phyloP scores from a whole-genome alignment of 2,329 filamentous ascomycete genomes.

The Cordyceps tenuipes region DNA sequence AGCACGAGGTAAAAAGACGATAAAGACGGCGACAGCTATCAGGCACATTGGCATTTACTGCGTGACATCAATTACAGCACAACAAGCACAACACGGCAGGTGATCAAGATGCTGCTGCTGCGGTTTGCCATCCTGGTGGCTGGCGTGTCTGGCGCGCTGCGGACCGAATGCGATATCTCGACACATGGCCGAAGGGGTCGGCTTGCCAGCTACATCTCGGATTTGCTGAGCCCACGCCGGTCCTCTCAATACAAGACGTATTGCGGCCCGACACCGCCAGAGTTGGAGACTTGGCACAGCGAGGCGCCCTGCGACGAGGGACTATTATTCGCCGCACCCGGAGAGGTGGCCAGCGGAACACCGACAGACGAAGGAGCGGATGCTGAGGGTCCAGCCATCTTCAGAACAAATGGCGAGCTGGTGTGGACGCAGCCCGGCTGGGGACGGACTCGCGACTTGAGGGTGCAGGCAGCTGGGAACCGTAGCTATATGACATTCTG shows the following conservation, averaged over 20 bases:
- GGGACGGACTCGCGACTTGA: slow-evolving; percentile 21
- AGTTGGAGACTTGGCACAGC: slow-evolving; percentile 23
- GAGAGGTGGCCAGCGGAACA: slow-evolving; percentile 16
- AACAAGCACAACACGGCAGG: background rate
- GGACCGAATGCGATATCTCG: background rate
- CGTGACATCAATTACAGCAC: background rate
- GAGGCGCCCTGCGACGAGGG: slow-evolving; percentile 29
- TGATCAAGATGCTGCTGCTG: background rate
- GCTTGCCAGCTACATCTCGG: background rate
- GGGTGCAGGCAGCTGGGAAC: slow-evolving; percentile 15
- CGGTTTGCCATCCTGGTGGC: background rate
- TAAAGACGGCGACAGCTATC: background rate
- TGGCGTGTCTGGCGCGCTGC: background rate
- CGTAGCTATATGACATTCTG: slow-evolving; percentile 18
- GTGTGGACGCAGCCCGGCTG: slow-evolving; percentile 34
- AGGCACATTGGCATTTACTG: background rate
- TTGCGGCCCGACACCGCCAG: slow-evolving; percentile 19
- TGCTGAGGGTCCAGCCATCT: slow-evolving; percentile 32
- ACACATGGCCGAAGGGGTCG: background rate
- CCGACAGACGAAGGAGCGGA: slow-evolving; percentile 14
- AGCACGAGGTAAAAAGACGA: background rate
- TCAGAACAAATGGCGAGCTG: slow-evolving; percentile 34
- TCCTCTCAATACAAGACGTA: slow-evolving; percentile 1
- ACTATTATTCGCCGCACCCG: slow-evolving; percentile 31
- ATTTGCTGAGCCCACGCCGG: background rate